Evolutionary conservation across 148 eudicot species (phyloP).

Genomic region (Vaccinium macrocarpon): DNA sequence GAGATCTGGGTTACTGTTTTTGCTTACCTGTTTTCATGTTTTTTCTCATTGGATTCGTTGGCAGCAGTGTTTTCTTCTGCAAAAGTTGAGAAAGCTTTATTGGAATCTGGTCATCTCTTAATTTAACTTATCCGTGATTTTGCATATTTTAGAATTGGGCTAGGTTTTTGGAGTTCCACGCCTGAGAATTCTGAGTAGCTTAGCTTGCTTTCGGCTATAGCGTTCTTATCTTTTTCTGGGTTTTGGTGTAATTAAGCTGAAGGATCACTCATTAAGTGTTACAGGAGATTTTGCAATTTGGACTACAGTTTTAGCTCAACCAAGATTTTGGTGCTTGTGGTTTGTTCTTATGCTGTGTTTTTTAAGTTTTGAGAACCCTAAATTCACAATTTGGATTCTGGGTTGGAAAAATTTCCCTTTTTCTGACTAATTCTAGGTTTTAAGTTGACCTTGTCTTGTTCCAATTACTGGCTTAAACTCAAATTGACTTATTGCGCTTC

Average conservation of each 20-base stretch:
- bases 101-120: constrained; percentile 17
- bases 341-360: neutral
- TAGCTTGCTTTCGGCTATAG: neutral
- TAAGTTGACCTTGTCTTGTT: neutral
- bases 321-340: neutral
- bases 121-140: constrained; percentile 5
- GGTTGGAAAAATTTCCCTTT: neutral
- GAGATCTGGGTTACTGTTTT: constrained; percentile 19
- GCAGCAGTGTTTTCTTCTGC: constrained; percentile 14
- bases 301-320: neutral
- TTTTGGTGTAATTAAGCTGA: neutral
- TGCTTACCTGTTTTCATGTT: constrained; percentile 18
- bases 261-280: neutral
- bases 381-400: neutral
- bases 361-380: neutral
- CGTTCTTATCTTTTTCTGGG: constrained; percentile 20
- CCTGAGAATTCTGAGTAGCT: neutral
- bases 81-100: constrained; percentile 31
- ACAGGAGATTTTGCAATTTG: neutral
- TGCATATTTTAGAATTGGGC: neutral
- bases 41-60: constrained; percentile 21
- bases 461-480: too few species aligned
- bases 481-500: too few species aligned
- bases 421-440: neutral
- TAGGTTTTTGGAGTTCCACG: neutral